Evolutionary conservation across 768 basidiomycete genomes (phyloP).

Genomic region (Leccinum variicolor): DNA sequence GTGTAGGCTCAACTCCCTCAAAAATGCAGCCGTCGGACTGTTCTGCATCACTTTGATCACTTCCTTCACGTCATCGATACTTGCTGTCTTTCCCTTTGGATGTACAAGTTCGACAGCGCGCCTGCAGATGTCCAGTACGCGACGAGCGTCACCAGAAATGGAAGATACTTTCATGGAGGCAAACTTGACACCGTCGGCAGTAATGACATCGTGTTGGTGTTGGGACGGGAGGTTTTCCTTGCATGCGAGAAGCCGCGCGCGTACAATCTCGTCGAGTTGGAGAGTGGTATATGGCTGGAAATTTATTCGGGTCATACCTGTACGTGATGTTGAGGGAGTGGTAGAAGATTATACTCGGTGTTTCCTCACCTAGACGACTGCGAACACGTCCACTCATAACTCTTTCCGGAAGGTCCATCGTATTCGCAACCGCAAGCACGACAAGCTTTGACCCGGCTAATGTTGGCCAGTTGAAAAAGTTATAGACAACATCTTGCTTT

Average conservation of each 20-base stretch:
- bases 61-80: constrained; percentile 67
- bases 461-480: constrained; percentile 99
- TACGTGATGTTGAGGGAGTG: background rate
- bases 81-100: constrained; percentile 47
- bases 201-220: constrained; percentile 52
- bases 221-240: constrained; percentile 45
- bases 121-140: constrained; percentile 92
- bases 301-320: constrained; percentile 88
- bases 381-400: constrained; percentile 90
- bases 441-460: constrained; percentile 83
- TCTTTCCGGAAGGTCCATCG: constrained; percentile 96
- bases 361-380: constrained; percentile 75
- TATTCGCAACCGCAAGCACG: constrained; percentile 96
- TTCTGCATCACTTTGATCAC: constrained; percentile 88
- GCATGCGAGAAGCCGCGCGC: constrained; percentile 68
- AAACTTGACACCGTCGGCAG: constrained; percentile 73
- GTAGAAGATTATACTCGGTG: background rate
- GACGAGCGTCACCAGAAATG: constrained; percentile 91
- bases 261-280: constrained; percentile 83
- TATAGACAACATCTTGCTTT: constrained; percentile 98
- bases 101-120: constrained; percentile 82
- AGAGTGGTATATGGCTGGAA: constrained; percentile 83
- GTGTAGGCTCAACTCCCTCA: constrained; percentile 81
- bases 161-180: constrained; percentile 75
- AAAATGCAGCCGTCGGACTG: constrained; percentile 81